These are phyloP conservation scores for Orbilia quercus DNA, from an alignment of 2,329 filamentous ascomycete species.

Conservation along the genomic window DNA sequence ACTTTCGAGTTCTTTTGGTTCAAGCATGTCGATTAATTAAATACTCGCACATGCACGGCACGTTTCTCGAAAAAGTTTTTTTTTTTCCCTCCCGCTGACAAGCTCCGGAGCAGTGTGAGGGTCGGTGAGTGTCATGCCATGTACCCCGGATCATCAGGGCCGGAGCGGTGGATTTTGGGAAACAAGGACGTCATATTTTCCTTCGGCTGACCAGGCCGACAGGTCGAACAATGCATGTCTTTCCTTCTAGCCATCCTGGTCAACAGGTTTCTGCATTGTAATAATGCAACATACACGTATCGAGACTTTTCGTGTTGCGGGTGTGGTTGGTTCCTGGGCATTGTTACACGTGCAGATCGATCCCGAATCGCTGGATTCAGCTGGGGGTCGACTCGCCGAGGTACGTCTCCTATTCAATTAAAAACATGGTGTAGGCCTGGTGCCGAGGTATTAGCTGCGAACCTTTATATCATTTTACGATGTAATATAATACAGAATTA, in stretches of 20 bases:
- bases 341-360: constrained; percentile 20
- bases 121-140: constrained; percentile 51
- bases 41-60: constrained; percentile 10
- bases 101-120: constrained; percentile 5
- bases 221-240: constrained; percentile 45
- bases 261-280: background rate
- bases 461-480: too few relatives aligned
- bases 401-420: too few relatives aligned
- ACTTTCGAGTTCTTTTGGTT: background rate
- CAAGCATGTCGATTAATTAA: too few relatives aligned
- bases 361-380: constrained; percentile 1
- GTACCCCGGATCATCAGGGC: constrained; percentile 57
- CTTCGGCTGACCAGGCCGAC: constrained; percentile 47
- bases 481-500: too few relatives aligned
- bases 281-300: constrained; percentile 27
- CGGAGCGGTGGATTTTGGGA: constrained; percentile 42
- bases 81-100: too few relatives aligned
- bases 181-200: constrained; percentile 49
- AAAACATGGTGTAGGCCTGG: background rate
- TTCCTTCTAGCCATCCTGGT: background rate
- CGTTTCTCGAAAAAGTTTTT: background rate
- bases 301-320: constrained; percentile 21
- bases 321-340: constrained; percentile 12
- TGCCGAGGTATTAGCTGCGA: too few relatives aligned
- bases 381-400: background rate